Conservation (phyloP, 2,329 filamentous ascomycete genomes). For the Coniochaeta sp. region DNA sequence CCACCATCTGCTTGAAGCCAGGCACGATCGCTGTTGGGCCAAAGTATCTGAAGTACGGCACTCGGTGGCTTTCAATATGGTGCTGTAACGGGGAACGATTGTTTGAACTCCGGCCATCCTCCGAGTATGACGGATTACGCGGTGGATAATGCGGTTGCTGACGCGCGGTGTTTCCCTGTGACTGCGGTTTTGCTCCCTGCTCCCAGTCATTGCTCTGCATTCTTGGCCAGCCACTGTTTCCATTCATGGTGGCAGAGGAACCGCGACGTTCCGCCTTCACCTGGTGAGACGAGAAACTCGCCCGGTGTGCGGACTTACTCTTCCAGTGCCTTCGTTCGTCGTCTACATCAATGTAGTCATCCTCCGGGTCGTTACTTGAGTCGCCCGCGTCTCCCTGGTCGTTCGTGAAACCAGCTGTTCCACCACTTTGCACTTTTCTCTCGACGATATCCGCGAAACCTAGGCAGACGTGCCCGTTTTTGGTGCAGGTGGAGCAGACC, state of each 20-base stretch:
- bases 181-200: conserved; percentile 9
- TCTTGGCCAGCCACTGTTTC: conserved; percentile 5
- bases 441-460: conserved; percentile 54
- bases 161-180: conserved; percentile 6
- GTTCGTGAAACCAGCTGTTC: conserved; percentile 3
- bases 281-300: conserved; percentile 16
- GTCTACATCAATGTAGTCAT: conserved; percentile 24
- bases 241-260: conserved; percentile 12
- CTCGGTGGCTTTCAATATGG: conserved; percentile 51
- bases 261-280: conserved; percentile 8
- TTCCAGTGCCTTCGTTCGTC: conserved; percentile 22
- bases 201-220: conserved; percentile 18
- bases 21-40: conserved; percentile 86
- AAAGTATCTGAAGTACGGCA: conserved; percentile 88
- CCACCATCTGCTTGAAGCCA: conserved; percentile 89
- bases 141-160: conserved; percentile 11
- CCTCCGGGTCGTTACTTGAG: conserved; percentile 18
- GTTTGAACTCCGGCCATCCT: conserved; percentile 29
- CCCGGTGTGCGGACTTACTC: conserved; percentile 14
- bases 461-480: conserved; percentile 61
- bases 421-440: conserved; percentile 28
- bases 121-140: conserved; percentile 29
- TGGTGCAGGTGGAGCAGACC: conserved; percentile 62
- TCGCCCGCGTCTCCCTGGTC: conserved; percentile 15
- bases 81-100: conserved; percentile 38